phyloP scores from a whole-genome alignment of 2,329 filamentous ascomycete genomes.

The Aspergillus fumigatiaffinis region DNA sequence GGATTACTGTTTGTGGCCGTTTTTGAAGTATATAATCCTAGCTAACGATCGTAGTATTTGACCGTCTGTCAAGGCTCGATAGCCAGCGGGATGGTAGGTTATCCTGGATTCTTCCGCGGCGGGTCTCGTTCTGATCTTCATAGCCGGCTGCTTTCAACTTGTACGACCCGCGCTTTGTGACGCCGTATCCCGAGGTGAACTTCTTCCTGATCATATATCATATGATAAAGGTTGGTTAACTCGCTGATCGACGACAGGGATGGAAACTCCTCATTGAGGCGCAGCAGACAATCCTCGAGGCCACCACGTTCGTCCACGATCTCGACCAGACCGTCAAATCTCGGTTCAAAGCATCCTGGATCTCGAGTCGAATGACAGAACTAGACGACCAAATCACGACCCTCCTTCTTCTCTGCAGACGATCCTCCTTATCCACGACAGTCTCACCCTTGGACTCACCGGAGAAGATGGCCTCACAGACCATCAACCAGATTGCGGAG shows the following conservation, averaged over 20 bases:
- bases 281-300: slow-evolving; percentile 21
- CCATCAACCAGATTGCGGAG: slow-evolving; percentile 21
- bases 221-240: not conserved
- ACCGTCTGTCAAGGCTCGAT: slow-evolving; percentile 50
- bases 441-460: slow-evolving; percentile 5
- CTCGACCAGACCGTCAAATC: slow-evolving; percentile 14
- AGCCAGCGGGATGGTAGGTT: slow-evolving; percentile 47
- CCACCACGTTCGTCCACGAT: slow-evolving; percentile 19
- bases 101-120: not conserved
- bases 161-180: slow-evolving; percentile 23
- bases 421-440: slow-evolving; percentile 1
- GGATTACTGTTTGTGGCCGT: slow-evolving; percentile 22
- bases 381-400: slow-evolving; percentile 16
- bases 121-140: slow-evolving; percentile 7
- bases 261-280: slow-evolving; percentile 22
- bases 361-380: slow-evolving; percentile 16
- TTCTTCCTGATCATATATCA: not conserved
- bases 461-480: slow-evolving; percentile 18
- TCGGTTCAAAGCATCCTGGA: slow-evolving; percentile 10
- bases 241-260: slow-evolving; percentile 7
- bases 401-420: slow-evolving; percentile 9
- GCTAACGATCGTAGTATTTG: slow-evolving; percentile 39
- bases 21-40: not conserved
- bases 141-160: slow-evolving; percentile 13
- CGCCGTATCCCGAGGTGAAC: slow-evolving; percentile 16